Evolutionary conservation across 1,139 yeast genomes (phyloP).

Genomic region (Fermentozyma sake): DNA sequence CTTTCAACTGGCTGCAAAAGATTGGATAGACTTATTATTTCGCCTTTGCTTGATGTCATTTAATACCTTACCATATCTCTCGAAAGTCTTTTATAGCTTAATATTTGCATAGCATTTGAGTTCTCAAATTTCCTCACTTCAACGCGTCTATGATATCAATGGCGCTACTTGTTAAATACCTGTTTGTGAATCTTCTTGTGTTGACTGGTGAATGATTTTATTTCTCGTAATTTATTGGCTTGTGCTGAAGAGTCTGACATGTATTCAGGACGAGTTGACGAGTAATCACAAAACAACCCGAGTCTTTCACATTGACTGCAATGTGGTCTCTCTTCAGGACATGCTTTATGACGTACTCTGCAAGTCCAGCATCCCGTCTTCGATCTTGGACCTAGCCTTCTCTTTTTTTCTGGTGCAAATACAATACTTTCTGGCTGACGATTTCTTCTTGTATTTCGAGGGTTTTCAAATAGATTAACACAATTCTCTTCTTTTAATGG

Average conservation of each 20-base stretch:
- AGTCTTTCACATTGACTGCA: conserved; percentile 54
- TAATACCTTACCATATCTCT: too few species aligned
- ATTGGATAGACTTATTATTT: conserved; percentile 2
- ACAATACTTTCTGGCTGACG: too few species aligned
- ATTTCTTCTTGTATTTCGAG: too few species aligned
- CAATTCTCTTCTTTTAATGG: too few species aligned
- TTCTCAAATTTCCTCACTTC: too few species aligned
- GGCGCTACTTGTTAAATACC: too few species aligned
- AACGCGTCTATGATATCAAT: too few species aligned
- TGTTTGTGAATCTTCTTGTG: conserved; percentile 25
- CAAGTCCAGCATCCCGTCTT: conserved; percentile 70
- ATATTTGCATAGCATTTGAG: too few species aligned
- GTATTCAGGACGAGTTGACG: conserved; percentile 49
- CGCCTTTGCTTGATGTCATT: conserved; percentile 13
- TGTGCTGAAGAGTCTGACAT: conserved; percentile 41
- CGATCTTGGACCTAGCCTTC: conserved; percentile 34
- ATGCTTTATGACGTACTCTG: conserved; percentile 58
- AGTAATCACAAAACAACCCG: conserved; percentile 50
- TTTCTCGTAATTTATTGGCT: conserved; percentile 44
- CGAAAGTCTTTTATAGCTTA: too few species aligned
- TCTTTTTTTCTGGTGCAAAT: conserved; percentile 7
- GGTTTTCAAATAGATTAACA: too few species aligned
- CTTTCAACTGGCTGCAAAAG: too few species aligned
- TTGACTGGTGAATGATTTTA: conserved; percentile 35
- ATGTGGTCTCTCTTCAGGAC: conserved; percentile 56